Percentiles rank a stretch among this genome's conserved stretches.
phyloP scores from a whole-genome alignment of 257 asterid genomes.

The Marsdenia floribunda region DNA sequence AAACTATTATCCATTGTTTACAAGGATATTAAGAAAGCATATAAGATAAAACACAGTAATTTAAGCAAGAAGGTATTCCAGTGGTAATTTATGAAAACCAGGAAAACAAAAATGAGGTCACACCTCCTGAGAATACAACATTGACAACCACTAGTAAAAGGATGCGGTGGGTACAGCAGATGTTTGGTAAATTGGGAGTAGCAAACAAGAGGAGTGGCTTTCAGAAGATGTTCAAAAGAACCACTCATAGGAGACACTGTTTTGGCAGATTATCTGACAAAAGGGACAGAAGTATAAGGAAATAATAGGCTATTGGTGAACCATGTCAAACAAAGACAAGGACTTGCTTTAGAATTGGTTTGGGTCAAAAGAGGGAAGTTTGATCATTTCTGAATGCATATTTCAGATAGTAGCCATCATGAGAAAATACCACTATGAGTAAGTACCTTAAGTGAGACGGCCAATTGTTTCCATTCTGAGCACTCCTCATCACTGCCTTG shows the following conservation, averaged over 20 bases:
- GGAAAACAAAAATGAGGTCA: background rate
- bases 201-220: background rate
- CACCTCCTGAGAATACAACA: background rate
- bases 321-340: background rate
- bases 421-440: conserved; percentile 10
- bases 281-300: background rate
- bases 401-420: background rate
- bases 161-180: background rate
- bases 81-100: background rate
- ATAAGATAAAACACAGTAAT: background rate
- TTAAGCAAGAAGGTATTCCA: background rate
- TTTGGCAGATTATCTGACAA: background rate
- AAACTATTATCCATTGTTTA: background rate
- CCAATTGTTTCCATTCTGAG: conserved; percentile 71
- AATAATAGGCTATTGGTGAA: background rate
- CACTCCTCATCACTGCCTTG: conserved; percentile 68
- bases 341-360: background rate
- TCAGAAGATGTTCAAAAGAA: background rate
- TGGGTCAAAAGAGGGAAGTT: background rate
- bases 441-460: conserved; percentile 66
- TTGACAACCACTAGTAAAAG: background rate
- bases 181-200: background rate
- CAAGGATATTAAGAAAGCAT: background rate
- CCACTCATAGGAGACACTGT: background rate
- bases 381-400: background rate